A percentile compares a stretch with the other conserved stretches of the same genome.
These are phyloP conservation scores for Cercospora sp. DNA, from an alignment of 2,329 filamentous ascomycete species.

Conservation along the genomic window DNA sequence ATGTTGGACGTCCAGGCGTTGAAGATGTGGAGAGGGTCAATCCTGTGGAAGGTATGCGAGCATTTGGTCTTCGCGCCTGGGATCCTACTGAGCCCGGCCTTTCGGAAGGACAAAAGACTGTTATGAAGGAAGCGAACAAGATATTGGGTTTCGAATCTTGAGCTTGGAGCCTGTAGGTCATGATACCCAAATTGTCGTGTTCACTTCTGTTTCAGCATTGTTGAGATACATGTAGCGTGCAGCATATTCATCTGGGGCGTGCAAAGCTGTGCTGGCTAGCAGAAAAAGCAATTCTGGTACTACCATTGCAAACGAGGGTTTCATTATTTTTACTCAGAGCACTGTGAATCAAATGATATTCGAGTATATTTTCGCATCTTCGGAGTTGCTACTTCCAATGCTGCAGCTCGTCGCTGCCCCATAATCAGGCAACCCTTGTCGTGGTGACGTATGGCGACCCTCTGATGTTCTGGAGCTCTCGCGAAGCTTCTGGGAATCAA, in stretches of 20 bases:
- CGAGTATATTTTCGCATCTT: constrained; percentile 13
- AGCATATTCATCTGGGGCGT: background rate
- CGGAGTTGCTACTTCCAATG: background rate
- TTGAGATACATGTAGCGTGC: constrained; percentile 6
- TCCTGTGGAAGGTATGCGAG: constrained; percentile 52
- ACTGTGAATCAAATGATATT: background rate
- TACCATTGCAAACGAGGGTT: background rate
- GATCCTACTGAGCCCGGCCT: constrained; percentile 52
- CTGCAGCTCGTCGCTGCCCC: background rate
- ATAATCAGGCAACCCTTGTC: constrained; percentile 3
- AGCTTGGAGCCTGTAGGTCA: background rate
- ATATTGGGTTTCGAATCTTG: constrained; percentile 50
- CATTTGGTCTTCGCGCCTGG: constrained; percentile 55
- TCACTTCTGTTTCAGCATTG: background rate
- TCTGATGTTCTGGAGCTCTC: background rate
- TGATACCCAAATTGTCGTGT: background rate
- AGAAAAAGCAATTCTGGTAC: background rate
- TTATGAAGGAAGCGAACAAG: constrained; percentile 56
- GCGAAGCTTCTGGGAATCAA: constrained; percentile 3
- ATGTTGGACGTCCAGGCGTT: constrained; percentile 45
- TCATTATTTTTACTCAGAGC: background rate
- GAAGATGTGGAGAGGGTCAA: constrained; percentile 42
- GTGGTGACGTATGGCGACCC: background rate
- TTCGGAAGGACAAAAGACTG: constrained; percentile 53
- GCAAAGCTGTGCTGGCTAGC: background rate